Evolutionary conservation across 2,329 filamentous ascomycete species (phyloP).

Genomic region (Xylariaceae sp.): DNA sequence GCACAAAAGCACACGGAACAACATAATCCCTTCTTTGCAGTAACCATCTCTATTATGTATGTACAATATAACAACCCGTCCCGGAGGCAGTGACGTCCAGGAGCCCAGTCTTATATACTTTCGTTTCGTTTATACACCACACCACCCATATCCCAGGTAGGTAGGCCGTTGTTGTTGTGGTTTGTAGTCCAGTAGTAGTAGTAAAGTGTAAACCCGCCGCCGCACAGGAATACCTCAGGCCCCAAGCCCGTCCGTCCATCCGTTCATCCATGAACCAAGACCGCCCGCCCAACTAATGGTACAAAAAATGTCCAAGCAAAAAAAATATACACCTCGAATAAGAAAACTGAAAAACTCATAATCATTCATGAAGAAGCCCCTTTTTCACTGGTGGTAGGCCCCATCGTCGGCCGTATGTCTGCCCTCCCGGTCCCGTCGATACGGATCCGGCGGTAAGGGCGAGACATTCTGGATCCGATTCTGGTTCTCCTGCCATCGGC

Average conservation of each 20-base stretch:
- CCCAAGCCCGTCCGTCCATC: no score
- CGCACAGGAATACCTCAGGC: no score
- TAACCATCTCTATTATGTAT: background rate
- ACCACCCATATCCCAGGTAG: no score
- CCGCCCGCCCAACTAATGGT: no score
- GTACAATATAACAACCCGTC: background rate
- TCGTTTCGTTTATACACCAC: no score
- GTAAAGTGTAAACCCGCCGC: no score
- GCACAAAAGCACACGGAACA: no score
- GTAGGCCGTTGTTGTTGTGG: no score
- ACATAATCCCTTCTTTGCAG: background rate
- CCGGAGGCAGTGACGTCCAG: no score
- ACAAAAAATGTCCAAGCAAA: no score
- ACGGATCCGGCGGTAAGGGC: conserved; percentile 19
- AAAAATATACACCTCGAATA: background rate
- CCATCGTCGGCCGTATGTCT: conserved; percentile 17
- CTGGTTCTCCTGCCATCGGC: conserved; percentile 27
- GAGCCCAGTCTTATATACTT: conserved; percentile 10
- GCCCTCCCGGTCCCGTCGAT: background rate
- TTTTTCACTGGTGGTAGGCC: conserved; percentile 17
- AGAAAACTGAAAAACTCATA: conserved; percentile 4
- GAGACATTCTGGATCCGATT: conserved; percentile 19
- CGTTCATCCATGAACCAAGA: background rate
- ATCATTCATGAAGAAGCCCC: conserved; percentile 14
- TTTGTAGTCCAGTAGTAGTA: no score